Base-by-base conservation (phyloP, 345 rosid genomes). In the Gossypium turneri region DNA sequence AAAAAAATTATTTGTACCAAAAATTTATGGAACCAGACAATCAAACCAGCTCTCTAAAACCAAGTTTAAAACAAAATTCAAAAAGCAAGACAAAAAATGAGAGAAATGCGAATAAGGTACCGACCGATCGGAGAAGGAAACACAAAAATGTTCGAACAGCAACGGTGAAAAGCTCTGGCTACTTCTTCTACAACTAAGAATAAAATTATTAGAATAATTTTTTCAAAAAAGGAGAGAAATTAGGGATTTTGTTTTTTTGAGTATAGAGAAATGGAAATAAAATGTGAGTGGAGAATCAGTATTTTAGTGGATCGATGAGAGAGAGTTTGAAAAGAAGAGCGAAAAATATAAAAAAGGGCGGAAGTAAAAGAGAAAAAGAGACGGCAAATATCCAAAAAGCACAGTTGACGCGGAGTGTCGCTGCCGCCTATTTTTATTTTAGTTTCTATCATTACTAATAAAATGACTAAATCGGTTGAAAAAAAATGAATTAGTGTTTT, bases 391-490 rank as follows among this genome's bases (percentile, higher is more conserved):
- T 74, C 81, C 80, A 60, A 78, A 64, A 79, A 75, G 72, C 74
- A 65, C 79, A 73, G 52, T 57, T 53, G 80, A 85, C 84, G 87
- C 88, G 87, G 87, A 81, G 77, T 79, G 68, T 85, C 88, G 85
- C 82, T 87, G 58, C 45, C 63, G 75, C 19, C 17, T 12, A 34
- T 34, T 34, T 34, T 34, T 34, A 34, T 3, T 24, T 75, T 66
- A 47, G 13, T 12, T 47, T 47, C 41, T 5, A 34, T 34, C 41
- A 47, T 47, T 63, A 34, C 1, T 13, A 16, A 12, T 22, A 56
- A 56, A 57, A 22, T 20, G 7, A 57, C 29, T 20, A 20, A 34
- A 34, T 34, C 38, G 6, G 5, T 34, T 34, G 38, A 29, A 34
- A 34, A 3, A 34, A 34, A 34, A 34, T 4, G 38, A 34, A 22